Conservation (phyloP, 192 early-diverging fungal genomes). For the Backusella tuberculispora region DNA sequence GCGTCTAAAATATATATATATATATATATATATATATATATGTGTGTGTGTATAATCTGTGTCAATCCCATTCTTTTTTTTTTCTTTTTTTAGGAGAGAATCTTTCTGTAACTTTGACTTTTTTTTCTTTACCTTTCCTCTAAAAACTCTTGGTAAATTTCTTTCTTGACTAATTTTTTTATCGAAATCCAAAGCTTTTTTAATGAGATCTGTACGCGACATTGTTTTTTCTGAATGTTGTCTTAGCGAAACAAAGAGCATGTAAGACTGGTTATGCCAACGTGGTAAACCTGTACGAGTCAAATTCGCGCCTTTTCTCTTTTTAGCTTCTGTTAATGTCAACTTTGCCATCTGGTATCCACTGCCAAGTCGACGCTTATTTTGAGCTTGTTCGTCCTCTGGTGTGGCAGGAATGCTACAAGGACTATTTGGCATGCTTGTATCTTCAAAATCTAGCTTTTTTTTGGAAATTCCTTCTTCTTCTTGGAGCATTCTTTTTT, state of each 20-base stretch:
- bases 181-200: constrained; percentile 76
- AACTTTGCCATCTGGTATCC: neutral
- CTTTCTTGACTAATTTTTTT: constrained; percentile 69
- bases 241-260: constrained; percentile 79
- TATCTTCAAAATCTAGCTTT: neutral
- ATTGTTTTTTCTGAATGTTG: constrained; percentile 68
- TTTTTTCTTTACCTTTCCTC: constrained; percentile 70
- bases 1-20: constrained; percentile 54
- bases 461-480: neutral
- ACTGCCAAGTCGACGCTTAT: neutral
- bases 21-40: no score
- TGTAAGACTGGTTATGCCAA: constrained; percentile 88
- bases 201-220: constrained; percentile 75
- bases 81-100: no score
- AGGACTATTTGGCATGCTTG: constrained; percentile 13
- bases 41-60: neutral
- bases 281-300: constrained; percentile 49
- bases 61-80: neutral
- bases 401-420: constrained; percentile 16
- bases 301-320: constrained; percentile 12
- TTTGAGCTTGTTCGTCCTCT: neutral
- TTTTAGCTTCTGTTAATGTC: constrained; percentile 9
- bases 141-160: constrained; percentile 77
- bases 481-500: neutral
- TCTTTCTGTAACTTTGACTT: neutral